A percentile compares a stretch with the other conserved stretches of the same genome.
phyloP scores from a whole-genome alignment of 371 early-diverging fungal species.

The Parasitella parasitica region DNA sequence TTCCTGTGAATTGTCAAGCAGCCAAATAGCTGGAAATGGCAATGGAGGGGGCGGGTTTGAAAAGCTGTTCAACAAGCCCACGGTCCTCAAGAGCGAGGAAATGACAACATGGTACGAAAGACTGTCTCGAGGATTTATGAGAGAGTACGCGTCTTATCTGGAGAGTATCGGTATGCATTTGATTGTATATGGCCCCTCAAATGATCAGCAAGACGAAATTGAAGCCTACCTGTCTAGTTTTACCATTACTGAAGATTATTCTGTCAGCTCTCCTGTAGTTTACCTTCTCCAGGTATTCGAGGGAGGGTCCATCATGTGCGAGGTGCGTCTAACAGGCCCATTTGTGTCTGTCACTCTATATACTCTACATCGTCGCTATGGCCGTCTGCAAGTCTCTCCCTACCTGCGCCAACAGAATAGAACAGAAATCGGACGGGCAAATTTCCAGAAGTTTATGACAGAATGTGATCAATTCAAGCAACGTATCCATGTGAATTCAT shows the following conservation, averaged over 20 bases:
- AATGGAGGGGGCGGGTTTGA: neutral
- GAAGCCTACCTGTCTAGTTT: constrained; percentile 36
- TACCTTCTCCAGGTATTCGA: constrained; percentile 67
- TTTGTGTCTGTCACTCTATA: constrained; percentile 77
- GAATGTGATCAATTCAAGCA: constrained; percentile 73
- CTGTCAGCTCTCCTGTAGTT: constrained; percentile 55
- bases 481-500: constrained; percentile 77
- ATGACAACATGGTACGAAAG: constrained; percentile 57
- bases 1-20: neutral
- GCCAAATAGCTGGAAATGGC: neutral
- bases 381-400: constrained; percentile 52
- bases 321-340: constrained; percentile 67
- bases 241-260: constrained; percentile 29
- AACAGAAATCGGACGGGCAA: constrained; percentile 46
- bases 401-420: constrained; percentile 41
- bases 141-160: constrained; percentile 70
- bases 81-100: constrained; percentile 13
- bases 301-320: constrained; percentile 73
- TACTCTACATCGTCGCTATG: constrained; percentile 67
- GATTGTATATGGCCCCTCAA: constrained; percentile 41
- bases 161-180: constrained; percentile 69
- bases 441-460: constrained; percentile 61
- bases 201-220: constrained; percentile 21
- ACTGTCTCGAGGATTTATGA: constrained; percentile 58
- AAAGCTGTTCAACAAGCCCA: constrained; percentile 9